Evolutionary conservation across 202 grass and related monocot genomes (phyloP), one percentile per base, ranked within the genome.

Genomic region (Dendrocalamus latiflorus): DNA sequence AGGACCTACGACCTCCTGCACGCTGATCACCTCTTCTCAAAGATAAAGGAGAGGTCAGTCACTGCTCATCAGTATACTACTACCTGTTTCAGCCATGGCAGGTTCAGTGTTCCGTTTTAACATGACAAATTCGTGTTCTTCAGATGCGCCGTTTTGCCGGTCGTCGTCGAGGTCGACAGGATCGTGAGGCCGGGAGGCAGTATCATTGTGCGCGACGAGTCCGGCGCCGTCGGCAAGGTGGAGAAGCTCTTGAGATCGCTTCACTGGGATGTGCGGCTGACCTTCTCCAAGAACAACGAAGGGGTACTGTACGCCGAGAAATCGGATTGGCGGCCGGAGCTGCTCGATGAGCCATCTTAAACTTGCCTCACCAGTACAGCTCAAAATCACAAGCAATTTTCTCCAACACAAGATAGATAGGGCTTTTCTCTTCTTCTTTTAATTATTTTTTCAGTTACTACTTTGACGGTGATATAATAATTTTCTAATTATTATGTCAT

Each of bases 1-100:
- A 95, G 95, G 64, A 90, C 90, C 13, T 98, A 95, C 25, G 95
- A 98, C 74, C 87, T 98, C 55, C 69, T 98, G 62, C 95, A 98
- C 88, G 95, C 95, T 10, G 92, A 98, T 1, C 89, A 81, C 74
- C 88, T 98, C 55, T 98, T 98, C 81, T 98, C 95, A 59, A 83
- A 65, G 77, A 93, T 95, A 38, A 95, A 94, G 63, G 83, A 95
- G 18, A 98, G 94, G 94, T 97, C 71, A 38, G 74, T 5, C 18
- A 41, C 26, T 18, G 43, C 21, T 24, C 37, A 28, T 54, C 18
- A 53, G 6, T 8, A 8, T 53, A 26, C 55, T 44, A 17, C 37
- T 60, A 10, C 21, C 36, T 60, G 38, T 2, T 33, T 11, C 65
- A 14, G 37, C 65, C 34, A 43, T 24, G 28, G 33, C 44, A 1